Base-by-base conservation (phyloP, 805 yeast species). In the Candida xiaguanensis region DNA sequence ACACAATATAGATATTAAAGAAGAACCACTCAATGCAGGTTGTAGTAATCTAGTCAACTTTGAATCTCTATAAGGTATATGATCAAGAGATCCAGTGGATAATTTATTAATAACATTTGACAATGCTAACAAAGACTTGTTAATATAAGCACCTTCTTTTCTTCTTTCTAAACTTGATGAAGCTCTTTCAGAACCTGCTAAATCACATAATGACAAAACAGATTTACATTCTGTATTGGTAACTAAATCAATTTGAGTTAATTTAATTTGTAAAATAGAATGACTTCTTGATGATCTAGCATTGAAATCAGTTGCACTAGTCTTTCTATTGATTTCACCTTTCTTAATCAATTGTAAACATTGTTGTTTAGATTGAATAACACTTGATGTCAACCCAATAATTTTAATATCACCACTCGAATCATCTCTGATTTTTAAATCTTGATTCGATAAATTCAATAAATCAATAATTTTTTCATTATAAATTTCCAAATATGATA, bases 141-240 rank as follows among this genome's bases (percentile, higher is more conserved):
- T 91, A 56, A 91, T 91, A 55, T 72, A 93, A 0, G 96, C 77
- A 16, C 98, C 99, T 65, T 91, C 99, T 59, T 89, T 87, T 40
- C 97, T 69, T 51, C 98, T 74, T 54, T 87, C 96, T 1, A 69
- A 61, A 51, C 82, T 81, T 8, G 77, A 63, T 0, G 85, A 70
- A 0, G 95, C 95, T 38, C 85, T 75, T 61, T 91, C 99, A n/a
- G 95, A 85, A 20, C 99, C 99, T 0, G 99, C 99, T 53, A 91
- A 73, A 63, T 91, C 99, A 66, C 98, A 91, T 40, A 91, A 70
- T 24, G 91, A 86, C 23, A 91, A 74, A 0, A 88, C 80, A 25
- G 89, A 74, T 27, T 67, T 60, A 12, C 61, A 63, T 39, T 68
- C 73, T 0, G 55, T 47, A 4, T 70, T 72, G 9, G 67, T 59